These are phyloP conservation scores for Apiotrichum gamsii DNA, from an alignment of 1,284 basidiomycete species.

Conservation along the genomic window DNA sequence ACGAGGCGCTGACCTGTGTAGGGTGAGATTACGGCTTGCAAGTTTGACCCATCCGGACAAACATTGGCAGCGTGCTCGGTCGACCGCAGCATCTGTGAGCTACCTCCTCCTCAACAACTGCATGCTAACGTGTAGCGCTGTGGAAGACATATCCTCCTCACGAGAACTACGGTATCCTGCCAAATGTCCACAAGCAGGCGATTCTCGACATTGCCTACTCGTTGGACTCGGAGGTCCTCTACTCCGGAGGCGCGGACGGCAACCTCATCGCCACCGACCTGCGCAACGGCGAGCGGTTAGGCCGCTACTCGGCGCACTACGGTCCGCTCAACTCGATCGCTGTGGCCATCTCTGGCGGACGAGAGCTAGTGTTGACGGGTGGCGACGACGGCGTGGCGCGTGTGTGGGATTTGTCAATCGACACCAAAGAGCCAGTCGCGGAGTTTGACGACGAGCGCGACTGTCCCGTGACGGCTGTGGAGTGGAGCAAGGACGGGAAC, in stretches of 20 bases:
- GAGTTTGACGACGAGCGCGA: slow-evolving; percentile 68
- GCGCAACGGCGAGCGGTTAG: slow-evolving; percentile 39
- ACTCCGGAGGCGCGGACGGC: slow-evolving; percentile 46
- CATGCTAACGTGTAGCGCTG: slow-evolving; percentile 30
- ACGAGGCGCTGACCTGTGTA: no score
- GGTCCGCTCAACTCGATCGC: slow-evolving; percentile 86
- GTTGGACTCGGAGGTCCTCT: slow-evolving; percentile 42
- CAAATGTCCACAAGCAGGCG: slow-evolving; percentile 46
- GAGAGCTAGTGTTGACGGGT: slow-evolving; percentile 72
- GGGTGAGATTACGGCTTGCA: slow-evolving; percentile 47
- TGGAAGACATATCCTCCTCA: slow-evolving; percentile 49
- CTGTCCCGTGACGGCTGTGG: slow-evolving; percentile 80
- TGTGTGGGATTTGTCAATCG: slow-evolving; percentile 76
- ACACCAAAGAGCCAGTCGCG: slow-evolving; percentile 66
- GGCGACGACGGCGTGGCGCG: slow-evolving; percentile 83
- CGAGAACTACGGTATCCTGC: slow-evolving; percentile 47
- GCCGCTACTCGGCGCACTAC: slow-evolving; percentile 58
- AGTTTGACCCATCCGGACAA: slow-evolving; percentile 47
- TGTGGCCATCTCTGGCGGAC: slow-evolving; percentile 65
- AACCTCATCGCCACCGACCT: slow-evolving; percentile 43
- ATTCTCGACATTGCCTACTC: slow-evolving; percentile 48
- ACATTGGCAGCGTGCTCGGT: slow-evolving; percentile 45
- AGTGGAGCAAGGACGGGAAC: slow-evolving; percentile 82
- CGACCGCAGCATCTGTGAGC: slow-evolving; percentile 46
- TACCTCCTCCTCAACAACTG: neutral